phyloP scores from a whole-genome alignment of 2,329 filamentous ascomycete genomes.

The Colletotrichum sp. region DNA sequence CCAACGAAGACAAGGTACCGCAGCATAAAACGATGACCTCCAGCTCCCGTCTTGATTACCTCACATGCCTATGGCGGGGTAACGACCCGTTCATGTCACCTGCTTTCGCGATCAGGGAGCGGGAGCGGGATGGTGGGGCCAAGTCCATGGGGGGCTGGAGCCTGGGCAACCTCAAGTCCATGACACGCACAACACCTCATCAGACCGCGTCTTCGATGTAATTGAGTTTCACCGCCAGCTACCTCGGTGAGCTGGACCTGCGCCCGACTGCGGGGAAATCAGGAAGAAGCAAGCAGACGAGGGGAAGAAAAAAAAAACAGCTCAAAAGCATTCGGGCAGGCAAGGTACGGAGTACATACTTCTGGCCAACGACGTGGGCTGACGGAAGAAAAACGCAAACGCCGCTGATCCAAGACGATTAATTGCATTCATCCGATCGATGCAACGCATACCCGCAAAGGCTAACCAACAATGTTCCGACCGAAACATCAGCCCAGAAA shows the following conservation, averaged over 20 bases:
- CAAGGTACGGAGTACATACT: not conserved
- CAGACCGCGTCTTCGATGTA: slow-evolving; percentile 10
- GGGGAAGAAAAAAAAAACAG: not conserved
- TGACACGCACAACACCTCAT: slow-evolving; percentile 20
- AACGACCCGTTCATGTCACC: slow-evolving; percentile 3
- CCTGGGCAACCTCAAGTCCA: not conserved
- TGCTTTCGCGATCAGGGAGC: slow-evolving; percentile 19
- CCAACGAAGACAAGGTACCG: not conserved
- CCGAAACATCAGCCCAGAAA: not conserved
- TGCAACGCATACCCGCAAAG: not conserved
- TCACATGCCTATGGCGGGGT: not conserved
- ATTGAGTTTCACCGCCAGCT: not conserved
- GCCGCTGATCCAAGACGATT: not conserved
- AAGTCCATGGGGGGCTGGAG: not conserved
- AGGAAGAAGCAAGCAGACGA: not conserved
- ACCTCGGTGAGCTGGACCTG: not conserved
- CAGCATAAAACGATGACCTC: not conserved
- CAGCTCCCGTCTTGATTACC: not conserved
- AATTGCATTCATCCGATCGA: not conserved
- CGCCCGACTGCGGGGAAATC: not conserved
- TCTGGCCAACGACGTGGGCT: not conserved
- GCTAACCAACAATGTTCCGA: not conserved
- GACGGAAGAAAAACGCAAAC: not conserved
- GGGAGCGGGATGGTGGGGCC: not conserved
- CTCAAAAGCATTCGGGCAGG: not conserved